Conservation (phyloP, 208 protist species). For the Endotrypanum monterogeii region DNA sequence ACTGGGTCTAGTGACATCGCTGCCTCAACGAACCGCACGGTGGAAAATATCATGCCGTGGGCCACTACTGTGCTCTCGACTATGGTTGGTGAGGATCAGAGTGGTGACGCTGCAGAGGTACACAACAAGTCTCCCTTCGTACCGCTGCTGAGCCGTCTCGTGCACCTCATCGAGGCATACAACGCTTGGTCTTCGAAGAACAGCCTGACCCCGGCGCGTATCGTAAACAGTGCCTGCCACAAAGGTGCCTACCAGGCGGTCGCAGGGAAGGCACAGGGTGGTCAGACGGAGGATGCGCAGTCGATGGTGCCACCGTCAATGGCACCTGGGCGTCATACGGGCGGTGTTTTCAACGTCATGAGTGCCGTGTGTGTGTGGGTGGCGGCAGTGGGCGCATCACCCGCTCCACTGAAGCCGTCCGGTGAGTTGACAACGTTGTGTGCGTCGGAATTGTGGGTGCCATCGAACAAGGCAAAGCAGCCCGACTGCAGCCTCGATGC, state of each 20-base stretch:
- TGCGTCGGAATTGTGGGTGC: neutral
- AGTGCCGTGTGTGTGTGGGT: conserved; percentile 13
- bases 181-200: conserved; percentile 14
- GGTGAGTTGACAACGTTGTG: conserved; percentile 20
- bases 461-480: neutral
- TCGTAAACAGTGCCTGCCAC: neutral
- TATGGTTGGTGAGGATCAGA: neutral
- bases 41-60: neutral
- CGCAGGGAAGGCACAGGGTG: neutral
- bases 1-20: neutral
- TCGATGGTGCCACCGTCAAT: neutral
- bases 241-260: neutral
- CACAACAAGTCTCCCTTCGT: neutral
- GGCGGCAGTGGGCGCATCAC: conserved; percentile 10
- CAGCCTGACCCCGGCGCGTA: neutral
- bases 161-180: conserved; percentile 16
- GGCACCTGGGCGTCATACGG: conserved; percentile 3
- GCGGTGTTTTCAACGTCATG: conserved; percentile 25
- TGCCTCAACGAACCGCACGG: neutral
- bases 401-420: neutral
- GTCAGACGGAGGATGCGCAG: neutral
- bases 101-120: neutral
- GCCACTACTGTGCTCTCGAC: neutral
- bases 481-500: neutral
- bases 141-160: conserved; percentile 2